Evolutionary conservation across 306 rosid genomes (phyloP).

Genomic region (Gastrolobium bilobum): DNA sequence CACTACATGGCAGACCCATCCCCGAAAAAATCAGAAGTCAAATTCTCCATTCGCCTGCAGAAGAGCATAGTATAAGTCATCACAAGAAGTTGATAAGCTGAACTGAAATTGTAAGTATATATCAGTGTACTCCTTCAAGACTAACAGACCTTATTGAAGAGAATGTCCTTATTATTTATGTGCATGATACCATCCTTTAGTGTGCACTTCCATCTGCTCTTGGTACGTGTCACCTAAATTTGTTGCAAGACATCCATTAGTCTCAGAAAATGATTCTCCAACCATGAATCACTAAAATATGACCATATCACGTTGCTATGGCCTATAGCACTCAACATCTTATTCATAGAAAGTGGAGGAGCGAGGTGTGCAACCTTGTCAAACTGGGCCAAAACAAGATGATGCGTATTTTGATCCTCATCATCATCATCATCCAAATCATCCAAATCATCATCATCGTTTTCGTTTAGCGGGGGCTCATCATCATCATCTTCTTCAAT

Average conservation of each 20-base stretch:
- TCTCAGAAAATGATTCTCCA: conserved; percentile 26
- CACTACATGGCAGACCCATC: conserved; percentile 42
- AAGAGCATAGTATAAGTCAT: conserved; percentile 30
- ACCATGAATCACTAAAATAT: background rate
- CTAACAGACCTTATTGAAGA: conserved; percentile 80
- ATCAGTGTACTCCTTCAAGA: conserved; percentile 18
- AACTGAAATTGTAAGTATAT: conserved; percentile 10
- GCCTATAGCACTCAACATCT: conserved; percentile 19
- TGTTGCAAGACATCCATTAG: conserved; percentile 13
- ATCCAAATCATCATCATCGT: conserved; percentile 89
- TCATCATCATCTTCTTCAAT: conserved; percentile 74
- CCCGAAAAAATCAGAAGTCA: conserved; percentile 73
- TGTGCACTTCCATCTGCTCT: conserved; percentile 93
- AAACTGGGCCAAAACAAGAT: conserved; percentile 92
- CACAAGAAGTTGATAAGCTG: conserved; percentile 20
- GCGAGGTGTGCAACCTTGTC: conserved; percentile 68
- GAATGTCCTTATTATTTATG: conserved; percentile 87
- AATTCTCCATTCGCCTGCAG: conserved; percentile 89
- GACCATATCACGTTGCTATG: background rate
- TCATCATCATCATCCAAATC: conserved; percentile 83
- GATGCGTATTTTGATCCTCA: conserved; percentile 78
- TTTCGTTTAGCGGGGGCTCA: conserved; percentile 83
- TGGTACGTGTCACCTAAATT: conserved; percentile 86
- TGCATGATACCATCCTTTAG: conserved; percentile 94
- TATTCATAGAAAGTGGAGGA: background rate